Evolutionary conservation across 345 rosid genomes (phyloP).

Genomic region (Brassica juncea): DNA sequence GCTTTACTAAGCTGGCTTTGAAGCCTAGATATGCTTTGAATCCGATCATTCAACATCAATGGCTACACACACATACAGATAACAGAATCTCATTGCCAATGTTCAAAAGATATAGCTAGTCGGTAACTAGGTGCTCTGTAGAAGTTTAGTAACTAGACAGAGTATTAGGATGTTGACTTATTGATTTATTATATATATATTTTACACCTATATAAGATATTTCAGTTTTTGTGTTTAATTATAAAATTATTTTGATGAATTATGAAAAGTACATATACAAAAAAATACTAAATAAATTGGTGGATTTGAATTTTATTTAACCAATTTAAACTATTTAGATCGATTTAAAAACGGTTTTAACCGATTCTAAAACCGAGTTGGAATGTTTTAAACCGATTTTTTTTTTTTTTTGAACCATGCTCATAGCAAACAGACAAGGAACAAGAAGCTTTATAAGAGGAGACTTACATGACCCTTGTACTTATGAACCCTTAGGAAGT

Average conservation of each 20-base stretch:
- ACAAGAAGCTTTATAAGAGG: neutral
- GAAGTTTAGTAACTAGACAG: too few species aligned
- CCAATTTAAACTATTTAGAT: too few species aligned
- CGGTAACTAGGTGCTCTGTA: too few species aligned
- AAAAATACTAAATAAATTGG: neutral
- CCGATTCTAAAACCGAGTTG: too few species aligned
- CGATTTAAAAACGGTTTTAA: too few species aligned
- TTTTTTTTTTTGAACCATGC: neutral
- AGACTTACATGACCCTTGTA: slow-evolving; percentile 88
- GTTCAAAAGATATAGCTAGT: neutral
- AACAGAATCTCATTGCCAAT: neutral
- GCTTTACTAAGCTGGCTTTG: slow-evolving; percentile 73
- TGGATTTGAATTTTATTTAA: neutral
- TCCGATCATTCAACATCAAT: slow-evolving; percentile 93
- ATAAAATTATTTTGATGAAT: neutral
- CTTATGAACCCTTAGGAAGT: slow-evolving; percentile 81
- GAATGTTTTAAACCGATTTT: too few species aligned
- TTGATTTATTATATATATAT: too few species aligned
- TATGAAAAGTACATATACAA: too few species aligned
- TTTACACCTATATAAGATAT: too few species aligned
- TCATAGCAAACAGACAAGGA: neutral
- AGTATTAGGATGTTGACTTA: too few species aligned
- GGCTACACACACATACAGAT: slow-evolving; percentile 46
- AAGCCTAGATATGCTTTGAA: slow-evolving; percentile 62
- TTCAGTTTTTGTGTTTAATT: too few species aligned